Evolutionary conservation across 352 stramenopile species (phyloP).

Genomic region (Pythium grandisporangium): DNA sequence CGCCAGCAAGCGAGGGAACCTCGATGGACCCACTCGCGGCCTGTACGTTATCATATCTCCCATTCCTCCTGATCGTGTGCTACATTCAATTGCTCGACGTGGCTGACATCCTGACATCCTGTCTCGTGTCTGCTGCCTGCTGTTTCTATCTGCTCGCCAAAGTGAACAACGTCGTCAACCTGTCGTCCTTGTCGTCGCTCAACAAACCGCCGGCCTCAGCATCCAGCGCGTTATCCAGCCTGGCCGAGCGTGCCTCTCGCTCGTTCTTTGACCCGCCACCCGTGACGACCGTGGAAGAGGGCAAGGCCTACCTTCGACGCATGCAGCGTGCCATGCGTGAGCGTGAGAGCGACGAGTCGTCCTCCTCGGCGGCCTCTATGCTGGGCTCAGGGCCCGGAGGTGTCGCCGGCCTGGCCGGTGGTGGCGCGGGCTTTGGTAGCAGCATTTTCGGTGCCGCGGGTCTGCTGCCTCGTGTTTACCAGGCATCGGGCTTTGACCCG

Average conservation of each 20-base stretch:
- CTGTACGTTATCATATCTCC: too few relatives aligned
- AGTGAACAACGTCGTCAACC: conserved; percentile 64
- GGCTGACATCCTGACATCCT: conserved; percentile 5
- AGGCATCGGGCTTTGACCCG: conserved; percentile 75
- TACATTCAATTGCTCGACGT: conserved; percentile 4
- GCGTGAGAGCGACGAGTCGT: conserved; percentile 34
- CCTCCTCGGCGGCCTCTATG: conserved; percentile 25
- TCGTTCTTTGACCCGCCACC: conserved; percentile 68
- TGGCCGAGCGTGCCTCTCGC: conserved; percentile 27
- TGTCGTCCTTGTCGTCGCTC: conserved; percentile 37
- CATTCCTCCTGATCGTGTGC: too few relatives aligned
- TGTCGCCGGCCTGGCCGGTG: conserved; percentile 25
- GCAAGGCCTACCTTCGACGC: conserved; percentile 59
- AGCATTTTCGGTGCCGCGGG: conserved; percentile 63
- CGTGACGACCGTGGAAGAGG: conserved; percentile 62
- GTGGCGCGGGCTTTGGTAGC: too few relatives aligned
- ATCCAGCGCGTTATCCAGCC: conserved; percentile 1
- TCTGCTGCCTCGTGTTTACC: conserved; percentile 70
- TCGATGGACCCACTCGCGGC: background rate
- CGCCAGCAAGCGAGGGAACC: background rate
- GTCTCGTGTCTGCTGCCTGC: too few relatives aligned
- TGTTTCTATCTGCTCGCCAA: background rate
- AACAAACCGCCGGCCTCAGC: conserved; percentile 33
- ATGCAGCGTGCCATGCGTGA: conserved; percentile 45
- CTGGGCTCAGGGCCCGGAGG: conserved; percentile 29